Conservation (phyloP, 1,284 basidiomycete species). For the Golubevia sp. region DNA sequence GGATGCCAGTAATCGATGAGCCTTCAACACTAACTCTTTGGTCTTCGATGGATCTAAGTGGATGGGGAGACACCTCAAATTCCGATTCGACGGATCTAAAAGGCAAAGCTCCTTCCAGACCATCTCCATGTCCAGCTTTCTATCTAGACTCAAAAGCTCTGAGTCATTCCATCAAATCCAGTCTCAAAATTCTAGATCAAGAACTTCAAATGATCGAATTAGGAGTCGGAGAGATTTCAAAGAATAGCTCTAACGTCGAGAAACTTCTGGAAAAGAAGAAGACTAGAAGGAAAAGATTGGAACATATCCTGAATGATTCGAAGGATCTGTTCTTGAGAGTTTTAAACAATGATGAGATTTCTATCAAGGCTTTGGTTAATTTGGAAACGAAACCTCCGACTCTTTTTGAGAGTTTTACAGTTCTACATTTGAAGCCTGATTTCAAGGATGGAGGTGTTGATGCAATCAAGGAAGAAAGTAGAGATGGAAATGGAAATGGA, state of each 20-base stretch:
- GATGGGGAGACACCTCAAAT: background rate
- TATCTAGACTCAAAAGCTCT: slow-evolving; percentile 26
- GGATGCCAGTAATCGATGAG: slow-evolving; percentile 43
- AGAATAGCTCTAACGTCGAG: slow-evolving; percentile 11
- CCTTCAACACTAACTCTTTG: slow-evolving; percentile 33
- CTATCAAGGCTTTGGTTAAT: slow-evolving; percentile 32
- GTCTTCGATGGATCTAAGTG: slow-evolving; percentile 17
- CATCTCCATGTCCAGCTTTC: slow-evolving; percentile 5
- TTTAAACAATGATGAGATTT: slow-evolving; percentile 17
- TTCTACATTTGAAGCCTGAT: slow-evolving; percentile 9
- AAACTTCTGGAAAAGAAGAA: slow-evolving; percentile 25
- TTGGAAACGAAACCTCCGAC: slow-evolving; percentile 40
- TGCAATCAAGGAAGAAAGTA: background rate
- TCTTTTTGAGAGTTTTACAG: slow-evolving; percentile 28
- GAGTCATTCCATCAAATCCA: slow-evolving; percentile 20
- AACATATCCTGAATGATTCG: slow-evolving; percentile 34
- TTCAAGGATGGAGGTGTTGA: no score
- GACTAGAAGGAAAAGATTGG: slow-evolving; percentile 23
- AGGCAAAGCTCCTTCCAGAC: background rate
- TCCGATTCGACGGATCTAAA: background rate
- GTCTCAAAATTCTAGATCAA: slow-evolving; percentile 23
- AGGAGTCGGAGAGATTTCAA: slow-evolving; percentile 11
- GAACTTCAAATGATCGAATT: slow-evolving; percentile 38
- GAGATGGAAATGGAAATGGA: no score
- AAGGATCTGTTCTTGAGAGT: slow-evolving; percentile 36